Evolutionary conservation across 495 filamentous ascomycete genomes (phyloP), one percentile per base, ranked within the genome.

Genomic region (Rhizodiscina lignyota): DNA sequence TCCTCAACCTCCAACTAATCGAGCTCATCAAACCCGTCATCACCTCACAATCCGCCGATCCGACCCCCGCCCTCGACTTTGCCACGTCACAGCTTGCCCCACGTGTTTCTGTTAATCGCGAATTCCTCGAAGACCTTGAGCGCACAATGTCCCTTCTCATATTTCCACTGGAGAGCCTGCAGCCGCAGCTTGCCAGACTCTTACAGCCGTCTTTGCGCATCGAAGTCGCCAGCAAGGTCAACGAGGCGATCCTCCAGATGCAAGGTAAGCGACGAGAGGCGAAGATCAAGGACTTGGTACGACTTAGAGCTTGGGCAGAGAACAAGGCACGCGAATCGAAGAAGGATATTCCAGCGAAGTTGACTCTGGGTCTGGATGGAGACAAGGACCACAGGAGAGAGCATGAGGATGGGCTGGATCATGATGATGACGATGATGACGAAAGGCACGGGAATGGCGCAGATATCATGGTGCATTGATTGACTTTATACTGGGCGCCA

Each of bases 61-160:
- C 92, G 42, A 74, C 62, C 8, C 74, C 79, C 11, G 87, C 84
- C 3, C 56, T 99, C 32, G 70, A 74, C 31, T 99, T 99, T 58
- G 89, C 89, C 11, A 83, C 78, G 0, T 68, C 70, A 18, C 76
- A 93, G 42, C 64, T 99, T 16, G 86, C 81, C 5, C 89, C 91
- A 1, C 74, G 82, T 22, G 89, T 87, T 1, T 73, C 85, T 3
- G 79, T 71, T 15, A 85, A 87, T 40, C 70, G 67, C 15, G 68
- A 76, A 23, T 96, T 92, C 45, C 64, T 93, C 5, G 70, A 79
- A 38, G 85, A 93, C 43, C 67, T 99, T 15, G 89, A 99, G 54
- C 69, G 74, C 41, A 94, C 89, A 0, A 92, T 99, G 72, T 77
- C 83, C 1, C 73, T 97, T 29, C 61, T 96, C 26, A 81, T 94